A percentile compares a stretch with the other conserved stretches of the same genome.
phyloP scores from a whole-genome alignment of 2,329 filamentous ascomycete genomes.

The Pestalotiopsis sp. region DNA sequence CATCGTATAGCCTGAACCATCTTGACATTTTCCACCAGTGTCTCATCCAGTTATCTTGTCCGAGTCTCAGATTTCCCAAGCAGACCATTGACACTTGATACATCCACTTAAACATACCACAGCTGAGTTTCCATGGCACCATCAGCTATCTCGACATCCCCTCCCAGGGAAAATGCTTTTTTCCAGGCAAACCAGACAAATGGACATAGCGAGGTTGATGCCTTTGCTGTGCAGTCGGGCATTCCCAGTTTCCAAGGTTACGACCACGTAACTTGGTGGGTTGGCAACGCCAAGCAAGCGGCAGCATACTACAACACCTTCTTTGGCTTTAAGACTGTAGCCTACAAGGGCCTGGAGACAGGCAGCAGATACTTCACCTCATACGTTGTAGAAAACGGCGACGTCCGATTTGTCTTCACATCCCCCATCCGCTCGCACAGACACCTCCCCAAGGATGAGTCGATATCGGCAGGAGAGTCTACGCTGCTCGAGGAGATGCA shows the following conservation, averaged over 20 bases:
- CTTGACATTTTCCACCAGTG: not conserved
- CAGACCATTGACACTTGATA: not conserved
- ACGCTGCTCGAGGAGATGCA: constrained; percentile 74
- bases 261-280: constrained; percentile 94
- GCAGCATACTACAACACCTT: constrained; percentile 85
- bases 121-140: constrained; percentile 51
- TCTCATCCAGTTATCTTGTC: not conserved
- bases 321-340: constrained; percentile 82
- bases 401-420: constrained; percentile 81
- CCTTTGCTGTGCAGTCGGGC: constrained; percentile 55
- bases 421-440: constrained; percentile 71
- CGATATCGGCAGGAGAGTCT: constrained; percentile 65
- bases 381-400: constrained; percentile 79
- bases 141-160: constrained; percentile 56
- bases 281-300: constrained; percentile 95
- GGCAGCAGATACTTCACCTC: constrained; percentile 80
- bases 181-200: constrained; percentile 19
- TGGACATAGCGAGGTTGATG: constrained; percentile 42
- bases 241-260: constrained; percentile 75
- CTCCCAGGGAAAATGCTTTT: constrained; percentile 44
- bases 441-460: constrained; percentile 59
- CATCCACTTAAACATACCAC: not conserved
- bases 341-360: constrained; percentile 87
- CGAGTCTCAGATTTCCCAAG: not conserved
- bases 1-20: not conserved